Percentiles rank a stretch among this genome's conserved stretches.
These are phyloP conservation scores for Chalciporus sp. DNA, from an alignment of 1,284 basidiomycete species.

Conservation along the genomic window DNA sequence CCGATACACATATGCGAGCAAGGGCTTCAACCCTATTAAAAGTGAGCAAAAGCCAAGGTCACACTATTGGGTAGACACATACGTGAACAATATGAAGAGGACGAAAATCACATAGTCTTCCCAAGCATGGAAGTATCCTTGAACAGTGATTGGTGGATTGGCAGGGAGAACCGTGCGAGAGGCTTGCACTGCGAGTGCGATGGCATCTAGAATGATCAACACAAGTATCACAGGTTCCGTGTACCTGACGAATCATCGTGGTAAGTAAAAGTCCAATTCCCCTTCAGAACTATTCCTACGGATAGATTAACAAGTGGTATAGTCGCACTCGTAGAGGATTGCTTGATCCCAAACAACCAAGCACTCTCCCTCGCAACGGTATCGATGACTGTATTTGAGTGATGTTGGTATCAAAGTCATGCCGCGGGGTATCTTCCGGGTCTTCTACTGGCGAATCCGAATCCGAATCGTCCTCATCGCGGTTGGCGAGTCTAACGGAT, in stretches of 20 bases:
- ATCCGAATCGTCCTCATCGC: conserved; percentile 39
- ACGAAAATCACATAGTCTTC: conserved; percentile 84
- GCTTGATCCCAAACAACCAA: conserved; percentile 76
- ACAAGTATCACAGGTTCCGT: conserved; percentile 86
- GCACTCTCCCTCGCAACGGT: conserved; percentile 77
- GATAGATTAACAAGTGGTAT: conserved; percentile 69
- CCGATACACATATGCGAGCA: conserved; percentile 89
- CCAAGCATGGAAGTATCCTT: conserved; percentile 87
- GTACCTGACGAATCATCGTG: conserved; percentile 52
- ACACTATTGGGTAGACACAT: conserved; percentile 37
- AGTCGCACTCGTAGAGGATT: conserved; percentile 65
- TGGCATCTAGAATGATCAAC: conserved; percentile 84
- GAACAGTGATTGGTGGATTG: conserved; percentile 47
- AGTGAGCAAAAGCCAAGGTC: neutral
- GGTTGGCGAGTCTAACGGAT: conserved; percentile 58
- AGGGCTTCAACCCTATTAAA: conserved; percentile 75
- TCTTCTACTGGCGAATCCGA: conserved; percentile 6
- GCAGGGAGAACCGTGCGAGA: conserved; percentile 53
- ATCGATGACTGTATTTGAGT: conserved; percentile 35
- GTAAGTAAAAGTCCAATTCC: neutral
- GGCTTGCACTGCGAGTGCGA: conserved; percentile 84
- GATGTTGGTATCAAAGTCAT: conserved; percentile 34
- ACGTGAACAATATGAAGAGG: conserved; percentile 89
- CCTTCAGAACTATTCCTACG: conserved; percentile 45
- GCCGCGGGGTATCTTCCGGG: conserved; percentile 33